Evolutionary conservation across 2,329 filamentous ascomycete genomes (phyloP).

Genomic region (Colletotrichum sublineola): DNA sequence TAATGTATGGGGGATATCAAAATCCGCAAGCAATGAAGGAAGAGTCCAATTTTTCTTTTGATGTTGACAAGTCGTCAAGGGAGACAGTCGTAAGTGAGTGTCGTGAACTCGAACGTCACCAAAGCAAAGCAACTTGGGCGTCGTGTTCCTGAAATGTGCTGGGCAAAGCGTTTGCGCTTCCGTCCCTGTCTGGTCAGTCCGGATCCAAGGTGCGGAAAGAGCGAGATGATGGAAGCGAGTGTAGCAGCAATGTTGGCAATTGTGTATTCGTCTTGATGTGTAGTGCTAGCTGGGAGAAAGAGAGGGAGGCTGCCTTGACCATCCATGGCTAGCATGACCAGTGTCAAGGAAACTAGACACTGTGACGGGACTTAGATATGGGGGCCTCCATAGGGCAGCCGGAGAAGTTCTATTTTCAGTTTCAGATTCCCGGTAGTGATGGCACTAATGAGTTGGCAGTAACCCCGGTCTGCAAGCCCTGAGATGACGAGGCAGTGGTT

Average conservation of each 20-base stretch:
- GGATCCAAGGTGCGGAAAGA: conserved; percentile 2
- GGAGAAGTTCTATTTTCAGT: conserved; percentile 30
- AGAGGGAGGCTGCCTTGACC: conserved; percentile 18
- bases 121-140: background rate
- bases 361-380: conserved; percentile 4
- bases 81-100: background rate
- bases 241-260: conserved; percentile 2
- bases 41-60: background rate
- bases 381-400: conserved; percentile 1
- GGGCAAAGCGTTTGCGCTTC: conserved; percentile 12
- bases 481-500: background rate
- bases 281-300: background rate
- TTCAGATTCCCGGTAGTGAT: background rate
- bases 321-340: background rate
- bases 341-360: background rate
- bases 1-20: background rate
- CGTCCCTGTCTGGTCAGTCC: background rate
- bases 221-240: background rate
- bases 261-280: conserved; percentile 10
- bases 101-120: conserved; percentile 7
- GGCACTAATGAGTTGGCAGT: background rate
- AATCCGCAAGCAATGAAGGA: background rate
- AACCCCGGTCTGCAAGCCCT: background rate
- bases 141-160: background rate
- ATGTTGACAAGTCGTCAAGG: conserved; percentile 1